Conservation (phyloP, 2,329 filamentous ascomycete species). For the Talaromyces amestolkiae region DNA sequence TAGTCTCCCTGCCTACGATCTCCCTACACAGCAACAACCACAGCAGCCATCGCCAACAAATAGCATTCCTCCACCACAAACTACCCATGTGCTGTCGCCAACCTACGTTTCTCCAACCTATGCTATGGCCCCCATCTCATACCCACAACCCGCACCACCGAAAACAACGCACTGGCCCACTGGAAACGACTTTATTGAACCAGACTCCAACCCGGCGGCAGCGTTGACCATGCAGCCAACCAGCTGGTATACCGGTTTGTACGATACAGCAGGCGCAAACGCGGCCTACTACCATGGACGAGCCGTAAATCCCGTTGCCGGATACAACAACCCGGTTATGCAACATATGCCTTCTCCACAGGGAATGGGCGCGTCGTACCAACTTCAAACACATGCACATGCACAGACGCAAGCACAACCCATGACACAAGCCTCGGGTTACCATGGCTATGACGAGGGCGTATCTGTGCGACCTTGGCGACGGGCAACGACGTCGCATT, state of each 20-base stretch:
- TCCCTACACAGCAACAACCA: slow-evolving; percentile 27
- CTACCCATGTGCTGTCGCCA: slow-evolving; percentile 14
- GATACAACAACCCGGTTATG: slow-evolving; percentile 27
- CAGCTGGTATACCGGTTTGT: slow-evolving; percentile 12
- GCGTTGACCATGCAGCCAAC: slow-evolving; percentile 21
- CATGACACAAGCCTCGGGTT: neutral
- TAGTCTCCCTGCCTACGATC: slow-evolving; percentile 28
- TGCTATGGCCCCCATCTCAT: slow-evolving; percentile 11
- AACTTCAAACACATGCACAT: slow-evolving; percentile 17
- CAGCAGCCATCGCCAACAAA: neutral
- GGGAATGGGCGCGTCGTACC: slow-evolving; percentile 24
- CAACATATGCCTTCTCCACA: slow-evolving; percentile 26
- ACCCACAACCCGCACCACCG: slow-evolving; percentile 24
- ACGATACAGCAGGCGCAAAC: slow-evolving; percentile 13
- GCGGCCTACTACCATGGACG: slow-evolving; percentile 27
- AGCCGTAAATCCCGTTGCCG: slow-evolving; percentile 24
- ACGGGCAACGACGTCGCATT: slow-evolving; percentile 30
- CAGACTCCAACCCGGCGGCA: slow-evolving; percentile 24
- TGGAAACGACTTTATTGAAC: slow-evolving; percentile 24
- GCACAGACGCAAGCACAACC: slow-evolving; percentile 8
- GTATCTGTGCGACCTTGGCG: slow-evolving; percentile 28
- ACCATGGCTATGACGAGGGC: slow-evolving; percentile 12
- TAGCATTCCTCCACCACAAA: slow-evolving; percentile 9
- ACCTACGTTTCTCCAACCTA: slow-evolving; percentile 14
- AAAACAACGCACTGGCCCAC: slow-evolving; percentile 27